These are phyloP conservation scores for Macrolepiota fuliginosa DNA, from an alignment of 768 basidiomycete species.

Conservation along the genomic window DNA sequence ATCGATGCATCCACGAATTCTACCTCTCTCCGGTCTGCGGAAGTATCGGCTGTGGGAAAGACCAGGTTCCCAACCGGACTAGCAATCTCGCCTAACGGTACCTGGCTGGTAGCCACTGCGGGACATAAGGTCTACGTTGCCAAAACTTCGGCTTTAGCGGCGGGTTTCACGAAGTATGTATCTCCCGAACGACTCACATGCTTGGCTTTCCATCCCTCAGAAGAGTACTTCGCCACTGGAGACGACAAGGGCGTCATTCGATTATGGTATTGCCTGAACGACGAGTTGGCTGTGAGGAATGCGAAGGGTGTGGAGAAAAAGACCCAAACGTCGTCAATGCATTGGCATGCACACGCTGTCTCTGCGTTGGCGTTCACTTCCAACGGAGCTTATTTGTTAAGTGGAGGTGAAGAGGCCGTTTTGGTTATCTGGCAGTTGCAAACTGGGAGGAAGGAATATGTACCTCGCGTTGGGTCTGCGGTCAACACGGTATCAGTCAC, in stretches of 20 bases:
- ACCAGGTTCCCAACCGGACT: constrained; percentile 61
- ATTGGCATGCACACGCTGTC: constrained; percentile 97
- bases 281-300: constrained; percentile 42
- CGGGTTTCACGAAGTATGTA: constrained; percentile 80
- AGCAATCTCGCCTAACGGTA: constrained; percentile 71
- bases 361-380: constrained; percentile 82
- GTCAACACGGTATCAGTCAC: constrained; percentile 69
- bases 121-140: constrained; percentile 81
- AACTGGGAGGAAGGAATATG: constrained; percentile 84
- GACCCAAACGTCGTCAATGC: constrained; percentile 80
- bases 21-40: constrained; percentile 45
- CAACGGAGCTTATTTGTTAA: constrained; percentile 90
- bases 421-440: constrained; percentile 97
- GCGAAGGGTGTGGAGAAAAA: constrained; percentile 69
- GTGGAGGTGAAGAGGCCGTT: constrained; percentile 94
- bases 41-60: constrained; percentile 63
- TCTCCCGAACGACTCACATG: constrained; percentile 80
- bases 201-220: constrained; percentile 82
- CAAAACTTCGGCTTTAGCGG: constrained; percentile 48
- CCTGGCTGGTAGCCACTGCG: constrained; percentile 73
- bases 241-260: constrained; percentile 82
- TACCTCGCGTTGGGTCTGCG: constrained; percentile 88
- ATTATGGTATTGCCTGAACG: constrained; percentile 89
- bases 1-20: constrained; percentile 20
- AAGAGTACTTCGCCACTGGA: constrained; percentile 95